A percentile compares a stretch with the other conserved stretches of the same genome.
Conservation (phyloP, 164 flowering plant genomes). For the Warburgia ugandensis region DNA sequence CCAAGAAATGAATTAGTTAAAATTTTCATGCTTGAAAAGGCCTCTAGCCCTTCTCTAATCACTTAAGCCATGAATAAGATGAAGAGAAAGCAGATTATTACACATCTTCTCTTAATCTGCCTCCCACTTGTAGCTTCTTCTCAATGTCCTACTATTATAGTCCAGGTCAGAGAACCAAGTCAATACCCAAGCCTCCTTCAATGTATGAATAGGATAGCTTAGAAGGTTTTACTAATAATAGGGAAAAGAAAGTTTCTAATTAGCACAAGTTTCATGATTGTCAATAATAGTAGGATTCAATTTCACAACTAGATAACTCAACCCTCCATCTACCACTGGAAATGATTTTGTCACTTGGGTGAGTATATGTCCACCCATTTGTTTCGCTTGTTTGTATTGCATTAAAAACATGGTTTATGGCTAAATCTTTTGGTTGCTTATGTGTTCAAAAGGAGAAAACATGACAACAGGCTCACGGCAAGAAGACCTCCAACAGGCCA, state of each 20-base stretch:
- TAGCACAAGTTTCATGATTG: not conserved
- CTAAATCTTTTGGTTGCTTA: conserved; percentile 6
- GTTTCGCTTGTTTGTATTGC: too few relatives aligned
- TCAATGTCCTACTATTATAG: conserved; percentile 5
- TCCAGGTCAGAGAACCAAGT: conserved; percentile 1
- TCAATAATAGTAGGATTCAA: not conserved
- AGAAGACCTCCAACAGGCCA: conserved; percentile 11
- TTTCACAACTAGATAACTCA: too few relatives aligned
- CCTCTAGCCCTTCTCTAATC: not conserved
- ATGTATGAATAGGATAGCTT: too few relatives aligned
- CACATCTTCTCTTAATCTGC: conserved; percentile 1
- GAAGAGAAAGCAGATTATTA: not conserved
- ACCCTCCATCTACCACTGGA: too few relatives aligned
- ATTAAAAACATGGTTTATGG: conserved; percentile 4
- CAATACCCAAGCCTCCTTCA: not conserved
- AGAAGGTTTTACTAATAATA: too few relatives aligned
- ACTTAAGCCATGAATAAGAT: not conserved
- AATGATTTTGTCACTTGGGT: too few relatives aligned
- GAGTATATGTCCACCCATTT: too few relatives aligned
- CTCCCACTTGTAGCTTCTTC: conserved; percentile 5
- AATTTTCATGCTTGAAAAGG: not conserved
- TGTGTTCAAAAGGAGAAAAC: conserved; percentile 9
- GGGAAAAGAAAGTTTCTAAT: too few relatives aligned
- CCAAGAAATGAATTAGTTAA: not conserved
- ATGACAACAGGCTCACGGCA: conserved; percentile 21